Percentiles rank a stretch among this genome's conserved stretches.
Conservation (phyloP, 192 early-diverging fungal genomes). For the Anaeromyces robustus region DNA sequence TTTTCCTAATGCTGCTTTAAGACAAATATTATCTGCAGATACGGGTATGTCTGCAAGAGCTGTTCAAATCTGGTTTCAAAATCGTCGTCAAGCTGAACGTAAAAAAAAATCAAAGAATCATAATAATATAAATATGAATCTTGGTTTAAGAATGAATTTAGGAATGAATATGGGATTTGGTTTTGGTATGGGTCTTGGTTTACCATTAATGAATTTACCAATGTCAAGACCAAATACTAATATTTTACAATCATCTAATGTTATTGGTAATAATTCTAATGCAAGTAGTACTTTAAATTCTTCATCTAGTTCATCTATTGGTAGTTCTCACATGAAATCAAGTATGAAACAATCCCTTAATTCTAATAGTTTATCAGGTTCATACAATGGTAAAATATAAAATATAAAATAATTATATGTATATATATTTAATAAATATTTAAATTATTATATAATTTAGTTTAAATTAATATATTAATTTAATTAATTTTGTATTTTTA, state of each 20-base stretch:
- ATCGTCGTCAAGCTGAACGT: slow-evolving; percentile 23
- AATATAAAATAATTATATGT: no score
- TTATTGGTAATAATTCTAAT: not conserved
- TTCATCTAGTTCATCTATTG: no score
- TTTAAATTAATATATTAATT: no score
- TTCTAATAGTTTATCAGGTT: no score
- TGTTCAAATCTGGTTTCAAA: slow-evolving; percentile 79
- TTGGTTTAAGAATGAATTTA: not conserved
- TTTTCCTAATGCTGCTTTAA: slow-evolving; percentile 44
- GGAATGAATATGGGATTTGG: not conserved
- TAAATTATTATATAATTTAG: no score
- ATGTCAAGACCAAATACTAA: not conserved
- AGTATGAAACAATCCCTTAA: no score
- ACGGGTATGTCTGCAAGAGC: slow-evolving; percentile 52
- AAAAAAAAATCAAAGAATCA: not conserved
- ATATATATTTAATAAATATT: no score
- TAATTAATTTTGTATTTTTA: no score
- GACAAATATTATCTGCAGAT: slow-evolving; percentile 44
- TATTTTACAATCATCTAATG: not conserved
- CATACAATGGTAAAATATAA: no score
- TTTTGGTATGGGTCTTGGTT: not conserved
- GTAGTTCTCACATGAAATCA: no score
- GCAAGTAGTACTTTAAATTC: not conserved
- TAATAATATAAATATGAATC: not conserved
- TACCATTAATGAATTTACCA: not conserved